Percentiles rank a stretch among this genome's conserved stretches.
Evolutionary conservation across 345 rosid species (phyloP).

Genomic region (Nephelium lappaceum): DNA sequence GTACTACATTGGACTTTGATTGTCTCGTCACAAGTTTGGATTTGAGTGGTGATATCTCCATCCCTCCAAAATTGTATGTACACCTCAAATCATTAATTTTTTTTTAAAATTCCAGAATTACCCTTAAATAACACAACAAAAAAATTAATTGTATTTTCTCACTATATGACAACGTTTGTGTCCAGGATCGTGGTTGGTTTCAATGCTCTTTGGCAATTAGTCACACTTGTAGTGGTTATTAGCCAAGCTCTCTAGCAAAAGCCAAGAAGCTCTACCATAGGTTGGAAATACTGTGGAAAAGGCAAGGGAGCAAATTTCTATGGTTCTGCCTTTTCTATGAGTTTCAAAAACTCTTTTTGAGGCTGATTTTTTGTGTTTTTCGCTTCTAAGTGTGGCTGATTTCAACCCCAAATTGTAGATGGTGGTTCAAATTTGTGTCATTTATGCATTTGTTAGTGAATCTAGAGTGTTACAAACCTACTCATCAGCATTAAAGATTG

Average conservation of each 20-base stretch:
- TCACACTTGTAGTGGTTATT: slow-evolving; percentile 90
- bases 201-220: slow-evolving; percentile 99
- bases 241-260: slow-evolving; percentile 73
- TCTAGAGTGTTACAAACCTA: slow-evolving; percentile 77
- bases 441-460: slow-evolving; percentile 85
- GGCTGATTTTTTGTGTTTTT: slow-evolving; percentile 18
- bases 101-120: no score
- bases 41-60: no score
- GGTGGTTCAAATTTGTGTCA: slow-evolving; percentile 83
- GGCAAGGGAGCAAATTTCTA: slow-evolving; percentile 54
- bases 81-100: no score
- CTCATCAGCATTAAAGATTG: slow-evolving; percentile 72
- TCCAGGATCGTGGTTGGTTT: slow-evolving; percentile 96
- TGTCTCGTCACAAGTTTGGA: no score
- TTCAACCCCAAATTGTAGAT: slow-evolving; percentile 54
- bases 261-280: slow-evolving; percentile 83
- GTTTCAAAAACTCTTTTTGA: neutral
- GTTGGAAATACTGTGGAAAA: slow-evolving; percentile 95
- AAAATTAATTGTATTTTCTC: no score
- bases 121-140: no score
- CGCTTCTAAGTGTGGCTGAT: slow-evolving; percentile 36
- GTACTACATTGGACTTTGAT: no score
- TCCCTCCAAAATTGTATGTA: no score
- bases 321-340: no score
- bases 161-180: slow-evolving; percentile 93